These are phyloP conservation scores for Cymbidium sinense DNA, from an alignment of 106 monocot genomes.

Conservation along the genomic window DNA sequence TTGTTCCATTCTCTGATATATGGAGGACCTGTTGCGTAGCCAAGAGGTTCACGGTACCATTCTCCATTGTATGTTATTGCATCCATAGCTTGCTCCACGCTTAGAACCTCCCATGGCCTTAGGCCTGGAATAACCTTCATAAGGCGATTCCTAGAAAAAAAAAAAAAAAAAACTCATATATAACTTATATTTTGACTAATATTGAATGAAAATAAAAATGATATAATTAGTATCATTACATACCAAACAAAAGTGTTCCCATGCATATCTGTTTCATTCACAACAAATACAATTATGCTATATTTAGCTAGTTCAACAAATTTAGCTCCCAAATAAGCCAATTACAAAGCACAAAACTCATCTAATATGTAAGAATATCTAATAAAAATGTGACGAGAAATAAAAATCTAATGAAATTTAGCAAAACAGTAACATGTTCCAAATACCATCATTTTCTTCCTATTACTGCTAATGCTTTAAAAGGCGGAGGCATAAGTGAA, in stretches of 20 bases:
- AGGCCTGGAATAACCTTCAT: conserved; percentile 66
- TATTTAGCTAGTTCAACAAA: too few relatives aligned
- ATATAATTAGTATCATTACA: neutral
- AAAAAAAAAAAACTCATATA: neutral
- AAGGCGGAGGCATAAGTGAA: too few relatives aligned
- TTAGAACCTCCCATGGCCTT: conserved; percentile 86
- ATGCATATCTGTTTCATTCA: neutral
- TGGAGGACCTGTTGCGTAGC: conserved; percentile 73
- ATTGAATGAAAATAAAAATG: neutral
- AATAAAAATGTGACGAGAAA: too few relatives aligned
- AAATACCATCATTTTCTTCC: too few relatives aligned
- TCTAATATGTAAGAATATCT: too few relatives aligned
- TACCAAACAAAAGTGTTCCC: neutral
- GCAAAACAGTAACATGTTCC: too few relatives aligned
- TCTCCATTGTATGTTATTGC: conserved; percentile 62
- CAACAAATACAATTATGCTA: too few relatives aligned
- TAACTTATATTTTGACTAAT: neutral
- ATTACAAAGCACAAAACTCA: too few relatives aligned
- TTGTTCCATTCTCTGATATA: conserved; percentile 71
- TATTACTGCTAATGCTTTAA: too few relatives aligned
- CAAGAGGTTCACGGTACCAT: conserved; percentile 74
- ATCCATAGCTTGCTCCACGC: conserved; percentile 85
- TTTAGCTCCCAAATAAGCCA: too few relatives aligned
- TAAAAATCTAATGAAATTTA: too few relatives aligned
- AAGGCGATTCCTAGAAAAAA: conserved; percentile 52